A percentile compares a stretch with the other conserved stretches of the same genome.
Conservation (phyloP, 148 eudicot species). For the Amaranthus hypochondriacus region DNA sequence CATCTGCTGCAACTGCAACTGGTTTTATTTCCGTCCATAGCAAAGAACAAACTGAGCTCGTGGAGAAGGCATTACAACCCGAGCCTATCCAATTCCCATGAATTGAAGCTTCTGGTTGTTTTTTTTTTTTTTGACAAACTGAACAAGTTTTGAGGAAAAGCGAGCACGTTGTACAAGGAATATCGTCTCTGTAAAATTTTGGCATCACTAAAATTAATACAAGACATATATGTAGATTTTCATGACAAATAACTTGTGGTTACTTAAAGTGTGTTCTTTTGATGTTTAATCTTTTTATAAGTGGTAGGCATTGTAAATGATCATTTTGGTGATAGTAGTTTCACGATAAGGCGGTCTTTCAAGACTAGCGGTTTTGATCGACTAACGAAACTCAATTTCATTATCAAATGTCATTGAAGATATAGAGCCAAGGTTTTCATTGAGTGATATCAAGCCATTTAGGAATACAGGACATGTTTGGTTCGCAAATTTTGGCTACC, state of each 20-base stretch:
- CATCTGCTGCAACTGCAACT: slow-evolving; percentile 87
- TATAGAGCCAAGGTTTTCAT: no score
- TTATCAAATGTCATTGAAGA: no score
- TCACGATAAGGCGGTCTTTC: no score
- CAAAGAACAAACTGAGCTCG: slow-evolving; percentile 65
- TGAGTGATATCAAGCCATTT: no score
- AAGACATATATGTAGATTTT: not conserved
- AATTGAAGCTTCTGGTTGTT: not conserved
- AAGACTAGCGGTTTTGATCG: no score
- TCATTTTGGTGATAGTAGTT: no score
- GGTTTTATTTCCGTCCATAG: slow-evolving; percentile 59
- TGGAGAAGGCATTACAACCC: slow-evolving; percentile 55
- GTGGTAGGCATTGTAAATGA: not conserved
- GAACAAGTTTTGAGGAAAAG: slow-evolving; percentile 7
- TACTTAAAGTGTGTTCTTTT: not conserved
- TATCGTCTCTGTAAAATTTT: not conserved
- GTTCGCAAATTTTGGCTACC: no score
- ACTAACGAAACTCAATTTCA: no score
- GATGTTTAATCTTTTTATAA: not conserved
- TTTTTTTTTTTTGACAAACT: not conserved
- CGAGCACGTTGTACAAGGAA: not conserved
- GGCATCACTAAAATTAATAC: not conserved
- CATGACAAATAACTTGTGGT: not conserved
- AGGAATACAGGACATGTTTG: no score
- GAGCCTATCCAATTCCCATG: slow-evolving; percentile 39